Base-by-base conservation (phyloP, 2,329 filamentous ascomycete genomes). In the Neonectria ditissima region DNA sequence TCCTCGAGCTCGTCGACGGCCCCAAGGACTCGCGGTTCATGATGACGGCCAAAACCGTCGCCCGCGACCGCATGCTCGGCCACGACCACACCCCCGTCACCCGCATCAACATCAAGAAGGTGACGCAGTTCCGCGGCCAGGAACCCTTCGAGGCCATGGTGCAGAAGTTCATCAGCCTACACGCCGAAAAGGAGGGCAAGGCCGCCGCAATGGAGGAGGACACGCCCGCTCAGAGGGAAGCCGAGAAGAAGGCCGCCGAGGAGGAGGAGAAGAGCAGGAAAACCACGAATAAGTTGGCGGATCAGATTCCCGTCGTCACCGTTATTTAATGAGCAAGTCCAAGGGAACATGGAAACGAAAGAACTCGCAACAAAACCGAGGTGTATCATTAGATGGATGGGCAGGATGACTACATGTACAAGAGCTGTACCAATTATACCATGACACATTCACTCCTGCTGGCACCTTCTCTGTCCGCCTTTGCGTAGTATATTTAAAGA, bases 1-100 rank as follows among this genome's bases (percentile, higher is more conserved):
- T 99, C 68, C 89, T 99, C 51, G 94, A 98, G 81, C 87, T 99
- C 32, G 94, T 99, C 65, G 96, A 99, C 80, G 94, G 95, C 37
- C 93, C 94, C 34, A 92, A 91, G 77, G 96, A 99, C 80, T 92
- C 97, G 83, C 92, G 94, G 34, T 97, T 97, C 81, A 93, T 93
- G 74, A 90, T 98, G 87, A 97, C 94, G 3, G 96, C 96, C 26
- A 92, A 91, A 72, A 90, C 93, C 0, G 85, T 98, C 7, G 93
- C 92, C 45, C 85, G 89, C 24, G 86, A 89, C 74, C 80, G 84
- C 60, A 74, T 78, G 51, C 78, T 88, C 14, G 85, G 88, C 41
- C 83, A 87, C 55, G 77, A 82, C 2, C 81, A 92, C 73, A 91
- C 89, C 69, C 86, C 92, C 32, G 82, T 96, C 71, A 97, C 95